Evolutionary conservation across 1,284 basidiomycete genomes (phyloP).

Genomic region (Xanthoconium separans): DNA sequence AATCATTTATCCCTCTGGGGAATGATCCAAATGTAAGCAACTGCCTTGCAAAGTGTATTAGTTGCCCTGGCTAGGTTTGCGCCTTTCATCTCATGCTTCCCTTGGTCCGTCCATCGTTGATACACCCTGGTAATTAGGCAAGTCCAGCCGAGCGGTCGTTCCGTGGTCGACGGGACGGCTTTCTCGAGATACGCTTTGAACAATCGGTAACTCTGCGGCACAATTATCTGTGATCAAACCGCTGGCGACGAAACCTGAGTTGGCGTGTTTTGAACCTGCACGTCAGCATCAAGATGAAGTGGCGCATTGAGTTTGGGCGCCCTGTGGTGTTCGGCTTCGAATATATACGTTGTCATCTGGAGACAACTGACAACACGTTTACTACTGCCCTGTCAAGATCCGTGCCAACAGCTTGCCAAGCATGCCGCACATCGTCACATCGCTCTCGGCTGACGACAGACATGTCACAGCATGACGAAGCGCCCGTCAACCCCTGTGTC

Average conservation of each 20-base stretch:
- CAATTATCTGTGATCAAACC: slow-evolving; percentile 10
- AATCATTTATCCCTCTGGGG: slow-evolving; percentile 23
- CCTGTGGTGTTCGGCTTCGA: slow-evolving; percentile 4
- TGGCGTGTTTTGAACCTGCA: slow-evolving; percentile 18
- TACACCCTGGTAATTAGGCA: slow-evolving; percentile 2
- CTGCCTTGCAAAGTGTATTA: slow-evolving; percentile 10
- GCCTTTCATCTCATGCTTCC: slow-evolving; percentile 8
- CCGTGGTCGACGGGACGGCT: slow-evolving; percentile 24
- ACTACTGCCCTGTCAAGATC: slow-evolving; percentile 2
- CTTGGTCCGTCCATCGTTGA: background rate
- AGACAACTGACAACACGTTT: slow-evolving; percentile 6
- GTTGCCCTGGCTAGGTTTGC: slow-evolving; percentile 8
- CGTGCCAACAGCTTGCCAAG: slow-evolving; percentile 6
- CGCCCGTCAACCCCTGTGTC: slow-evolving; percentile 16
- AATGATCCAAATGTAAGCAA: slow-evolving; percentile 17
- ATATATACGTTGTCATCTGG: slow-evolving; percentile 7
- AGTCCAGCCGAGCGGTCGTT: slow-evolving; percentile 8
- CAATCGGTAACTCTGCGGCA: slow-evolving; percentile 25
- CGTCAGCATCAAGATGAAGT: slow-evolving; percentile 21
- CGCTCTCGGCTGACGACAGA: background rate
- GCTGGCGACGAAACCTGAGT: slow-evolving; percentile 3
- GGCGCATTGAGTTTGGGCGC: slow-evolving; percentile 17
- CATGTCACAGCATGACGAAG: slow-evolving; percentile 7
- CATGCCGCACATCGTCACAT: background rate
- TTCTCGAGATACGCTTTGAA: slow-evolving; percentile 13